Conservation (phyloP, 306 rosid genomes). For the Elaeagnus macrophylla region DNA sequence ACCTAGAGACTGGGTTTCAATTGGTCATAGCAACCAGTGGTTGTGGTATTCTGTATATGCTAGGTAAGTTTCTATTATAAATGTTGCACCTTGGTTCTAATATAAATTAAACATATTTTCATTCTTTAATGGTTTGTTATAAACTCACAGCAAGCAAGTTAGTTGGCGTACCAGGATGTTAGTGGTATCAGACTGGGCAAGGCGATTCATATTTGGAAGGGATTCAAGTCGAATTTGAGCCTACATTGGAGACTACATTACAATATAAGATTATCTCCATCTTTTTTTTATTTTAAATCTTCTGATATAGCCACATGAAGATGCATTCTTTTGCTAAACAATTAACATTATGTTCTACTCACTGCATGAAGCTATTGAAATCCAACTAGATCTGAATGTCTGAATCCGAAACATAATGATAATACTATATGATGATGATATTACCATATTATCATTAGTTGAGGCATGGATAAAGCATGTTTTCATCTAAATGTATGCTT, state of each 20-base stretch:
- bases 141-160: slow-evolving; percentile 58
- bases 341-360: too few species aligned
- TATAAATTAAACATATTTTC: neutral
- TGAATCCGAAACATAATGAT: too few species aligned
- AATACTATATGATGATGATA: too few species aligned
- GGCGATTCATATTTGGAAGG: slow-evolving; percentile 61
- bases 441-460: too few species aligned
- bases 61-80: slow-evolving; percentile 27
- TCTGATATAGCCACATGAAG: neutral
- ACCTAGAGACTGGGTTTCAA: slow-evolving; percentile 86
- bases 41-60: slow-evolving; percentile 79
- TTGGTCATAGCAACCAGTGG: slow-evolving; percentile 72
- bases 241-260: neutral
- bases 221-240: slow-evolving; percentile 57
- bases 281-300: slow-evolving; percentile 1
- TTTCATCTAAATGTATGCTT: too few species aligned
- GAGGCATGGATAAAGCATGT: too few species aligned
- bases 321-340: too few species aligned
- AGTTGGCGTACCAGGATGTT: slow-evolving; percentile 78
- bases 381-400: too few species aligned
- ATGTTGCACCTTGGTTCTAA: neutral
- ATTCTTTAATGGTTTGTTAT: slow-evolving; percentile 7
- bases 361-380: too few species aligned
- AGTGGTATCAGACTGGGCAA: slow-evolving; percentile 70
- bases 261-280: neutral